A percentile compares a stretch with the other conserved stretches of the same genome.
phyloP scores from a whole-genome alignment of 192 early-diverging fungal species.

The Endogone sp. region DNA sequence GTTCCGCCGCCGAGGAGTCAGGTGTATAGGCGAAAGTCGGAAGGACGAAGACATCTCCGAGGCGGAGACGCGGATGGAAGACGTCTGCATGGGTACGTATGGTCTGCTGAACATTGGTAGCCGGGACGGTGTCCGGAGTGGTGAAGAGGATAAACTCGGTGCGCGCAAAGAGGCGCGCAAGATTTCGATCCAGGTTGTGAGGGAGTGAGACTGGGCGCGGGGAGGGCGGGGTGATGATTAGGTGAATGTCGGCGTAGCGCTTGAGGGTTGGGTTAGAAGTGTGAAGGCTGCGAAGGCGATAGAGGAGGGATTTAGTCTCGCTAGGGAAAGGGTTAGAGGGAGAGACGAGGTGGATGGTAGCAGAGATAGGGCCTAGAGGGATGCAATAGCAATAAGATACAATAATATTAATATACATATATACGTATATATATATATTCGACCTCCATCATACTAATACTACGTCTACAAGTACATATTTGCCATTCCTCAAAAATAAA shows the following conservation, averaged over 20 bases:
- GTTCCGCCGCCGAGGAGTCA: slow-evolving; percentile 1
- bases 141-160: slow-evolving; percentile 45
- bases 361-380: slow-evolving; percentile 45
- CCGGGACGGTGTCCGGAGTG: slow-evolving; percentile 35
- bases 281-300: slow-evolving; percentile 17
- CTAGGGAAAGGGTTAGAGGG: slow-evolving; percentile 3
- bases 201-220: slow-evolving; percentile 29
- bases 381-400: background rate
- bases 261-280: slow-evolving; percentile 28
- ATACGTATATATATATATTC: no score
- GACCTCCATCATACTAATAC: background rate
- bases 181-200: slow-evolving; percentile 47
- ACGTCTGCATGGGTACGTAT: slow-evolving; percentile 30
- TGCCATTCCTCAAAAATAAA: no score
- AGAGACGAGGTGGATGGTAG: slow-evolving; percentile 36
- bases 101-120: slow-evolving; percentile 25
- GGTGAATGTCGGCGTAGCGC: slow-evolving; percentile 42
- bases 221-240: slow-evolving; percentile 28
- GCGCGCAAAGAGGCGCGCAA: slow-evolving; percentile 49
- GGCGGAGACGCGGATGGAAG: slow-evolving; percentile 29
- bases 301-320: slow-evolving; percentile 18
- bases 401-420: no score
- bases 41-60: slow-evolving; percentile 45
- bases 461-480: background rate
- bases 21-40: slow-evolving; percentile 37